Base-by-base conservation (phyloP, 495 filamentous ascomycete genomes). In the Lineolata rhizophorae region DNA sequence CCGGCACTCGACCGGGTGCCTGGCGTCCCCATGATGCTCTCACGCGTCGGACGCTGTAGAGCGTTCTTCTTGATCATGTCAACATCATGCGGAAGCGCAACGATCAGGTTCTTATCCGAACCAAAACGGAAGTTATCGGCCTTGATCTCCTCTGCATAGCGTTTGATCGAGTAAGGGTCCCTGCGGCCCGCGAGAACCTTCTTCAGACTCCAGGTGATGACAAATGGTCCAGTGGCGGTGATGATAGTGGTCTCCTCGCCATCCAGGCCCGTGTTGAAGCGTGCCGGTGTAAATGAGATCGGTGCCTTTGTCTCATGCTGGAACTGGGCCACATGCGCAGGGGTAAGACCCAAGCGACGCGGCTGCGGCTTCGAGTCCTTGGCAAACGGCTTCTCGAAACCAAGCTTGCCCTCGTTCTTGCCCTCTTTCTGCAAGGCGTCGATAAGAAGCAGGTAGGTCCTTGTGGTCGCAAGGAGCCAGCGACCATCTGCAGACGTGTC, bases 51-150 rank as follows among this genome's bases (percentile, higher is more conserved):
- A 53, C 67, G 74, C 65, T 76, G 78, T 48, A 97, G 69, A 40
- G 66, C 70, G 39, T 71, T 62, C 53, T 80, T 81, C 27, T 70
- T 73, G 16, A 95, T 78, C 84, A 94, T 94, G 51, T 94, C 85
- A 39, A 97, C 85, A 54, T 93, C 84, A 48, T 97, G 91, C 3
- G 90, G 83, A 38, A 95, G 56, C 1, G 87, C 87, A 14, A 97
- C 84, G 46, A 97, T 93, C 39, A 97, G 78, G 43, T 93, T 93
- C 65, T 92, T 91, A 48, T 97, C 87, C 9, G 71, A 79, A 19
- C 84, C 84, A 44, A 84, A 97, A 41, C 82, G 78, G 72, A 97
- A 97, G 50, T 97, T 90, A 48, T 97, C 90, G n/a, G 87, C 87
- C 60, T 83, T 92, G 42, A 97, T 80, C 32, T 87, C 76, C 51